Percentiles rank a stretch among this genome's conserved stretches.
These are phyloP conservation scores for Leccinum proximum DNA, from an alignment of 1,284 basidiomycete species.

Conservation along the genomic window DNA sequence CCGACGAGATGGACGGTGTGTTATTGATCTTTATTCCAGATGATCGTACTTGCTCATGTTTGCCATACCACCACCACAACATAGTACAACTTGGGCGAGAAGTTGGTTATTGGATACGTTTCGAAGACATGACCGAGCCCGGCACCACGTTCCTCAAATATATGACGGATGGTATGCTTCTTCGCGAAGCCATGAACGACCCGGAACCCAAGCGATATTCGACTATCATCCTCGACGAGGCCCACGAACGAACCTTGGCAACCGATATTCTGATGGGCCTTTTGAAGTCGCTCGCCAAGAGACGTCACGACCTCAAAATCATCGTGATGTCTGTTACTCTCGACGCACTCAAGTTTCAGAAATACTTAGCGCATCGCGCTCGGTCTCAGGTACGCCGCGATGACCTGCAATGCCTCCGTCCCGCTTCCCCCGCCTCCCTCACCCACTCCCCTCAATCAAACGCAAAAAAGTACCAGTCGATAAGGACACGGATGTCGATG, in stretches of 20 bases:
- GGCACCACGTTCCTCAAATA: conserved; percentile 95
- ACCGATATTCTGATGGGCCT: conserved; percentile 99
- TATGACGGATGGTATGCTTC: conserved; percentile 99
- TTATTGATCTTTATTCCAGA: conserved; percentile 5
- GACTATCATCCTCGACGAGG: conserved; percentile 98
- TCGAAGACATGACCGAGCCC: conserved; percentile 96
- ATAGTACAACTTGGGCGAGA: conserved; percentile 88
- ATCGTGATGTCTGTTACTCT: conserved; percentile 99
- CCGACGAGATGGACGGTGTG: conserved; percentile 96
- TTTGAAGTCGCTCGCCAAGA: conserved; percentile 72
- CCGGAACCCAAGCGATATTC: conserved; percentile 88
- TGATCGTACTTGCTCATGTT: conserved; percentile 7
- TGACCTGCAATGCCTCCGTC: too few relatives aligned
- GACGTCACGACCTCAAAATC: conserved; percentile 90
- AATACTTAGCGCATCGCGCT: conserved; percentile 62
- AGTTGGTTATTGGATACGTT: conserved; percentile 98
- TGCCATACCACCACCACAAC: not conserved
- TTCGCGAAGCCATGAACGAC: conserved; percentile 98
- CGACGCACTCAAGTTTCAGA: conserved; percentile 96
- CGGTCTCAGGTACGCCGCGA: too few relatives aligned
- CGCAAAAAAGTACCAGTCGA: too few relatives aligned
- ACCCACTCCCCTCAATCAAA: too few relatives aligned
- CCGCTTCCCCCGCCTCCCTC: too few relatives aligned
- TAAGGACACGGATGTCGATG: too few relatives aligned
- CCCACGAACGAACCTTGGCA: conserved; percentile 96